Evolutionary conservation across 768 basidiomycete genomes (phyloP), one percentile per base, ranked within the genome.

Genomic region (Daedalea quercina): DNA sequence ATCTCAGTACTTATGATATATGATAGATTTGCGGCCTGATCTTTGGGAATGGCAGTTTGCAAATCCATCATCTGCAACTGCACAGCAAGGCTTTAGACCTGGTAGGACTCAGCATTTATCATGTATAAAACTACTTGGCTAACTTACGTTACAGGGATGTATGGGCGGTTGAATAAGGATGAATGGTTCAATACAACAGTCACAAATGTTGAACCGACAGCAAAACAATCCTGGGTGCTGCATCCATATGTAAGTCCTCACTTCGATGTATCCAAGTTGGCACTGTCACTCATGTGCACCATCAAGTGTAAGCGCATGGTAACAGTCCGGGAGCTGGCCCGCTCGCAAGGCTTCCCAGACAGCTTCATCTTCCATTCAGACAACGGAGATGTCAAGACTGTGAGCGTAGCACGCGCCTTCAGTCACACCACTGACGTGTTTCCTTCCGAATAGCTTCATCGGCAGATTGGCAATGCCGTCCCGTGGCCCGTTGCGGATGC

Each of bases 311-410:
- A 76, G 57, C 77, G 90, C 9, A 80, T 89, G 57, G 68, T 89
- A 6, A 85, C 85, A 0, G 81, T 90, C 22, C 77, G 89, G 4
- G 89, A 91, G 63, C 71, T 87, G 13, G 89, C 88, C 8, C 73
- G 90, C 40, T 84, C 86, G 0, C 90, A 92, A 69, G 89, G 90
- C 0, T 88, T 92, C 63, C 85, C 88, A 0, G 90, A 92, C 57
- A 68, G 75, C 60, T 90, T 88, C 53, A 67, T 77, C 0, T 90
- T 92, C 56, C 61, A 76, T 51, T 70, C 85, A 0, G 56, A 73
- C 7, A 67, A 74, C 13, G 60, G 79, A 37, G 79, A 75, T 41
- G 75, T 89, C 13, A 72, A 79, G 26, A 87, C 81, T 1, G 87
- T 88, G 54, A 54, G 84, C n/a, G n/a, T n/a, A n/a, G n/a, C n/a